These are phyloP conservation scores for Solidago caesia DNA, from an alignment of 129 eudicot species.

Conservation along the genomic window DNA sequence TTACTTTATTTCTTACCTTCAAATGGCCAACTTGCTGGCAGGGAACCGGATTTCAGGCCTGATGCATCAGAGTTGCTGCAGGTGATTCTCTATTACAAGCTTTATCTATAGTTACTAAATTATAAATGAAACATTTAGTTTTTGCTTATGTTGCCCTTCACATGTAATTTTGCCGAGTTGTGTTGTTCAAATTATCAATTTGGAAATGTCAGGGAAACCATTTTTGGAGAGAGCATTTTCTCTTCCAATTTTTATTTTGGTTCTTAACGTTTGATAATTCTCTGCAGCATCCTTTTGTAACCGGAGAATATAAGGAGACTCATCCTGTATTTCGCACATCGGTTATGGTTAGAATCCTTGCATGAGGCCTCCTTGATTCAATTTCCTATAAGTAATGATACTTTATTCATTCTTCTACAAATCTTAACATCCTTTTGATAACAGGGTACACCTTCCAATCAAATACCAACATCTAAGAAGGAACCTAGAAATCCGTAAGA, in stretches of 20 bases:
- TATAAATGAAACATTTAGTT: not conserved
- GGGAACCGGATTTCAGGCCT: slow-evolving; percentile 84
- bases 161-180: not conserved
- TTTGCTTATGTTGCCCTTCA: not conserved
- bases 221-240: not conserved
- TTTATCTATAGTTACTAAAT: slow-evolving; percentile 17
- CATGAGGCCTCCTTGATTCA: slow-evolving; percentile 13
- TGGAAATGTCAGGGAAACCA: slow-evolving; percentile 9
- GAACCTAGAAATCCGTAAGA: slow-evolving; percentile 62
- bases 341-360: slow-evolving; percentile 47
- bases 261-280: slow-evolving; percentile 22
- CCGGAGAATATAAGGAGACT: slow-evolving; percentile 58
- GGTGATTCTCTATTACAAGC: slow-evolving; percentile 46
- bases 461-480: slow-evolving; percentile 38
- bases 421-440: slow-evolving; percentile 19
- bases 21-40: slow-evolving; percentile 35
- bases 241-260: slow-evolving; percentile 10
- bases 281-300: slow-evolving; percentile 94
- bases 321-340: slow-evolving; percentile 60
- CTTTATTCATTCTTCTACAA: slow-evolving; percentile 18
- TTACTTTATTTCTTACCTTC: not conserved
- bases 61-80: slow-evolving; percentile 82
- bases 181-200: not conserved
- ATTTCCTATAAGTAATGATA: not conserved
- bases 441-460: slow-evolving; percentile 55